Evolutionary conservation across 148 eudicot species (phyloP), one percentile per base, ranked within the genome.

Genomic region (Oxyria digyna): DNA sequence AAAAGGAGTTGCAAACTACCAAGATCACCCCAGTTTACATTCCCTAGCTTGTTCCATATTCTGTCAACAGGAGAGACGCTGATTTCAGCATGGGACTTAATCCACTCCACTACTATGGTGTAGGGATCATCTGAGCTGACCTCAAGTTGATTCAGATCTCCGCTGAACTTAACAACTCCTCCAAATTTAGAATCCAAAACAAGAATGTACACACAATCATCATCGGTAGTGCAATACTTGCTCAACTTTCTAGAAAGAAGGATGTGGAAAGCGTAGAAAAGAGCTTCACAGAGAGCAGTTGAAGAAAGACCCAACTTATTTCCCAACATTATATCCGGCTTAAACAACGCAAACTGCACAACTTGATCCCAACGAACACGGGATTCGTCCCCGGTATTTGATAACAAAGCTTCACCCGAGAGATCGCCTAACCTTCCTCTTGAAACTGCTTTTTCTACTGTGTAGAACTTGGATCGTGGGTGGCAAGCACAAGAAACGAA

Each of bases 41-140:
- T 89, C 68, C 96, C 96, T 27, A 89, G 79, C 72, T 85, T 87
- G 83, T 87, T 89, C 96, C 96, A 89, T 67, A 89, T 79, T 27
- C 81, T 72, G 42, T 89, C 89, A 26, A 85, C 85, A 5, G 78
- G 87, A 62, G 96, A 85, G 41, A 87, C 79, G 37, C 77, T 75
- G 18, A 89, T 80, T 72, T 81, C 87, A 5, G 89, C 81, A 54
- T 89, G 85, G 66, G 33, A 70, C 71, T 77, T 87, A 40, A 89
- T 76, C 96, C 96, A 89, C 32, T 89, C 89, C 3, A 76, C 80
- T 55, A 85, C 83, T 6, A 86, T 78, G 69, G 72, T 68, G 62
- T 89, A 85, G 6, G 87, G 87, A 66, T 83, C 74, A 49, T 68
- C 75, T 24, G 75, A 43, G 76, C 82, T 81, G 24, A 82, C 73